Base-by-base conservation (phyloP, 371 early-diverging fungal species). In the Haplosporangium sp. region DNA sequence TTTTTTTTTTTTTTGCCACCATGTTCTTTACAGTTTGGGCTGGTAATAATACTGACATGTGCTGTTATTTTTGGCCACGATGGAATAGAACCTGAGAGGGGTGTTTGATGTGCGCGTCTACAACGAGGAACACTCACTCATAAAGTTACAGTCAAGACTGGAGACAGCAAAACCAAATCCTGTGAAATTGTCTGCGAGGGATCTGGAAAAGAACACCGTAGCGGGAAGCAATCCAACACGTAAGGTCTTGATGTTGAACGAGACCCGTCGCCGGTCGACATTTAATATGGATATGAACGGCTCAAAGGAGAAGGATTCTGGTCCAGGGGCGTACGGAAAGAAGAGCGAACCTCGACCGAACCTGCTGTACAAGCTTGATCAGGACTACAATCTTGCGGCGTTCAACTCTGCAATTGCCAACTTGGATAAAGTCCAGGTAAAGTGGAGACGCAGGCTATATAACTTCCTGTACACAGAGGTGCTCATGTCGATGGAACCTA, bases 391-490 rank as follows among this genome's bases (percentile, higher is more conserved):
- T 46, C 38, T 75, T 40, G 69, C 59, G 0, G 76, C 77, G 6
- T 71, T 83, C 59, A 77, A 81, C 59, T 69, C 69, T 36, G 73
- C 76, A 23, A 61, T 80, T 38, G 72, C 69, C 12, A 69, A 64
- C n/a, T 40, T 77, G 18, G 60, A 75, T 41, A 60, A 5, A 37
- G 59, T 55, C 5, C 45, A 61, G 11, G 62, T 76, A 1, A 67
- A 59, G 21, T 52, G 38, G 29, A 69, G 59, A 13, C 73, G 81
- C 7, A 73, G 64, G 8, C 18, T 68, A 0, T 83, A 62, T 46
- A 83, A 80, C 73, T 74, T 80, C 50, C 47, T 83, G 59, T 83
- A 80, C 56, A 58, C 68, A 0, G 80, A 83, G 36, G 74, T 60
- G 9, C 48, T 83, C 40, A 75, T 74, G 68, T 65, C 73, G 11